Base-by-base conservation (phyloP, 805 yeast species). In the Yamadazyma laniorum region DNA sequence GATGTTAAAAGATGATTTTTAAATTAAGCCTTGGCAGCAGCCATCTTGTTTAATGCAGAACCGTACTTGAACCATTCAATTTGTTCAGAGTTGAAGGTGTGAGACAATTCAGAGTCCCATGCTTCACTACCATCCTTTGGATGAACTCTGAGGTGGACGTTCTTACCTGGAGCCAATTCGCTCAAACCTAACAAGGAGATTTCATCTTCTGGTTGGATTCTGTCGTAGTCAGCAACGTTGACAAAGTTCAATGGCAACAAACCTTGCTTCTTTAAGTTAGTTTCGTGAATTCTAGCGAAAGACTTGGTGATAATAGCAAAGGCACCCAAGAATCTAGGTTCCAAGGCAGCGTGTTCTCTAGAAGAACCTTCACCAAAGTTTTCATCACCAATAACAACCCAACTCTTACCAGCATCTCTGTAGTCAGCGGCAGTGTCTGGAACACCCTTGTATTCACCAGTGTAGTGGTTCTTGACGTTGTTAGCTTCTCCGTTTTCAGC, bases 361-460 rank as follows among this genome's bases (percentile, higher is more conserved):
- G 98, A 91, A 48, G 97, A 90, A 76, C 99, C 99, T 78, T 91
- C 99, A 79, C 99, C 99, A 61, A 90, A 87, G 78, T 91, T 91
- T 74, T 91, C 97, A 63, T 88, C 98, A 72, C 97, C 99, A 62
- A 91, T 79, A 52, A 91, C 98, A 72, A 90, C 96, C 98, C 98
- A 91, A 61, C 76, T 82, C 62, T 83, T 74, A 56, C 95, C 96
- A 52, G 82, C 73, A 63, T 87, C 95, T 75, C 96, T 86, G 90
- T 91, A 91, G 67, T 80, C 85, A 65, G 79, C 82, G 59, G 95
- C 97, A 55, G 95, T 85, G 70, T 89, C 96, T 74, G 99, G 99
- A 61, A 93, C 96, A 76, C 95, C 93, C 59, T 74, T 80, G 78
- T 79, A 87, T 65, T 77, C 85, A 70, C 96, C 95, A 58, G 95